Conservation (phyloP, 495 filamentous ascomycete genomes). For the Podospora pseudoanserina region DNA sequence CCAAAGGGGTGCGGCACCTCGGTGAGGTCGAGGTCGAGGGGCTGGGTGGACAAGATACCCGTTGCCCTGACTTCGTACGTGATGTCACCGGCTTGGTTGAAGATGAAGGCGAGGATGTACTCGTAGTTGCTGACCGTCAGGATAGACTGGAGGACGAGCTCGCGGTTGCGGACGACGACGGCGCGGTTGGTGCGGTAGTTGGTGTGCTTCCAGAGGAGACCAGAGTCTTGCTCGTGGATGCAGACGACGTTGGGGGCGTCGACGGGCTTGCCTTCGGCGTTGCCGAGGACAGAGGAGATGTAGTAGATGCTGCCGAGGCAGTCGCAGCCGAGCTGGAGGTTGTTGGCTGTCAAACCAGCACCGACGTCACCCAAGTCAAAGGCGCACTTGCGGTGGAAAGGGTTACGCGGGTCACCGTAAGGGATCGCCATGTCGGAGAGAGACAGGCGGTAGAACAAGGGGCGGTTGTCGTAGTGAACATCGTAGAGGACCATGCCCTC, state of each 20-base stretch:
- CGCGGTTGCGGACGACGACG: conserved; percentile 63
- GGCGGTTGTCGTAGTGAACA: conserved; percentile 63
- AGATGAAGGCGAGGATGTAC: conserved; percentile 79
- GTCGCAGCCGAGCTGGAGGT: conserved; percentile 65
- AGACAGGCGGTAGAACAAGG: conserved; percentile 64
- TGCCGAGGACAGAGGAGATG: conserved; percentile 55
- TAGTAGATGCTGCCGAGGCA: conserved; percentile 77
- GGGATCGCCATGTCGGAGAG: conserved; percentile 77
- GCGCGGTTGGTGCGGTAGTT: conserved; percentile 71
- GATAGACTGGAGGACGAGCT: conserved; percentile 74
- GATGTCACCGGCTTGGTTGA: conserved; percentile 80
- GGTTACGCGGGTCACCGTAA: conserved; percentile 67
- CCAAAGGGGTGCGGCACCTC: conserved; percentile 56
- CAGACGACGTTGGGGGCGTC: conserved; percentile 71
- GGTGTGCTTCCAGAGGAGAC: conserved; percentile 79
- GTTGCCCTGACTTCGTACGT: conserved; percentile 80
- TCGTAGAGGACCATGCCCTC: conserved; percentile 70
- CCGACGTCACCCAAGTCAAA: conserved; percentile 79
- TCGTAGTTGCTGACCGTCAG: conserved; percentile 80
- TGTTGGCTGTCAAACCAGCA: conserved; percentile 70
- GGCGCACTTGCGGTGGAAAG: conserved; percentile 72
- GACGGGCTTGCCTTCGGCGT: conserved; percentile 55
- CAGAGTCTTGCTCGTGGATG: conserved; percentile 71
- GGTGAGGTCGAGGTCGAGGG: conserved; percentile 66
- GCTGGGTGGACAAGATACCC: conserved; percentile 79